Base-by-base conservation (phyloP, 2,329 filamentous ascomycete genomes). In the Cryphonectria naterciae region DNA sequence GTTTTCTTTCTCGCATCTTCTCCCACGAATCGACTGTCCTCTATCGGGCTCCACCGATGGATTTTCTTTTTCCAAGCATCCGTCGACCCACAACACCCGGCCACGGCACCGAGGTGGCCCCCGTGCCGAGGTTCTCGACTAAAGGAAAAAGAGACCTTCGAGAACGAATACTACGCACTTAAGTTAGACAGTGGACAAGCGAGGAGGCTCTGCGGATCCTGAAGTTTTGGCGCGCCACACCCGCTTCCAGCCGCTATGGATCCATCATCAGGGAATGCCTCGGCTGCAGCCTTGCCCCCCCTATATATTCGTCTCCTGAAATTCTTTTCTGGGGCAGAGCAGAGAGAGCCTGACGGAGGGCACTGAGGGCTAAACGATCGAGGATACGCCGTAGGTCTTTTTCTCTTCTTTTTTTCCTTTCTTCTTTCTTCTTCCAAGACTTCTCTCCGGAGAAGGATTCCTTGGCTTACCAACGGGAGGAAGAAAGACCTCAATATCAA, bases 121-220 rank as follows among this genome's bases (percentile, higher is more conserved):
- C 35, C 46, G 46, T 71, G 71, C 71, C 71, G 71, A 71, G 69
- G 69, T 67, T 64, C 35, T 68, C 43, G 41, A 37, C 37, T 8
- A 0, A 37, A 35, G 1, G 1, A 37, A 41, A 39, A 41, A 37
- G 39, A 28, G 39, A 28, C 13, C 15, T 32, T 32, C 5, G 15
- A 46, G 28, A 64, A 39, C 8, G 13, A 43, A 19, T 10, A 32
- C 22, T 39, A 22, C 35, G 13, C 11, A 39, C 37, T 3, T 11
- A 39, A 39, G 37, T 39, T 39, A 39, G 37, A 39, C 28, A 43
- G 39, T 46, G 4, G 25, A 41, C 13, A 46, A 46, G 61, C 67
- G 56, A n/a, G 43, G 66, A 67, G 71, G 66, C 66, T 71, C 62
- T 69, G 70, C 70, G 70, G 70, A 60, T 70, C 70, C 63, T 58